Evolutionary conservation across 495 filamentous ascomycete species (phyloP), one percentile per base, ranked within the genome.

Genomic region (Penicillium coffeae): DNA sequence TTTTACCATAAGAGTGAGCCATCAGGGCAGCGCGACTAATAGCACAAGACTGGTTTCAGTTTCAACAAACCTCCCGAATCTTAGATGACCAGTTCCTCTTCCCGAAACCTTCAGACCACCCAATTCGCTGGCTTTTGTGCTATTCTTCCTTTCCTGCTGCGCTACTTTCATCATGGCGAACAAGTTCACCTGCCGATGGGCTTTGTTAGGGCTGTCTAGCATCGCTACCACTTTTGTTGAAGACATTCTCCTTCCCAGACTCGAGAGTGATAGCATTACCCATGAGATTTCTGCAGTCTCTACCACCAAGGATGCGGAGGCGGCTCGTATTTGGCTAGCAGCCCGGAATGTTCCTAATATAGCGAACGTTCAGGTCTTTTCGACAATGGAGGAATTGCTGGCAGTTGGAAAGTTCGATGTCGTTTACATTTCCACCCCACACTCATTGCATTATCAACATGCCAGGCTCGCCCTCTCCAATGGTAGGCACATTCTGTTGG

Each of bases 361-460:
- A 21, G 46, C 40, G 14, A 20, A 21, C 21, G 36, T 48, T 38
- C 19, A 21, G 13, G 25, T 48, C 36, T 48, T 34, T 30, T 10
- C 32, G 14, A 32, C 36, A 8, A 40, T 25, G 36, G 46, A 48
- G 22, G 46, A 40, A 41, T 32, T 48, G 36, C 22, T 48, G 14
- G 37, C 40, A 40, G 34, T 40, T 14, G 38, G 38, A 33, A 25
- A 42, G 15, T 48, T 48, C 22, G 46, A 48, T 30, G 20, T 48
- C 36, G 46, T 48, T 12, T 48, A 48, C 46, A 48, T 48, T 38
- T 48, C 46, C 36, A 48, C 46, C 3, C 46, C 46, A 41, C 46
- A 48, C 22, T 27, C 37, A 7, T 33, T 48, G 46, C 46, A 48
- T 30, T 48, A 41, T 18, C 21, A 21, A 14, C 46, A 48, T 18